phyloP scores from a whole-genome alignment of 2,329 filamentous ascomycete genomes.

The Stachybotrys chlorohalonatus region DNA sequence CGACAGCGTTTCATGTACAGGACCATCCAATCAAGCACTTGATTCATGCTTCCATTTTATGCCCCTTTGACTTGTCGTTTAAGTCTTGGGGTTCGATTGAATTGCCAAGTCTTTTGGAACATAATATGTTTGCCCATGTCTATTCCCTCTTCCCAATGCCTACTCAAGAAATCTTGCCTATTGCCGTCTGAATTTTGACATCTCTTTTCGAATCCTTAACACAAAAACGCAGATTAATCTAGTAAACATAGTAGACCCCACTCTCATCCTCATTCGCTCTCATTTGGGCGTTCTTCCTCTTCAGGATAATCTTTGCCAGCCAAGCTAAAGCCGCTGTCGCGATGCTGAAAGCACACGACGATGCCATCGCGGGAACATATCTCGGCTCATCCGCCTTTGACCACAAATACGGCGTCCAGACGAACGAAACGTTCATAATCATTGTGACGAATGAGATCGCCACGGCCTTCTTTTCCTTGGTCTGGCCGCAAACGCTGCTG shows the following conservation, averaged over 20 bases:
- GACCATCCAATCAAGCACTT: too few species aligned
- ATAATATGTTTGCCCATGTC: too few species aligned
- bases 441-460: constrained; percentile 20
- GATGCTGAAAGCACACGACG: constrained; percentile 22
- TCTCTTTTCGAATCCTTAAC: too few species aligned
- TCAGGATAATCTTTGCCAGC: constrained; percentile 25
- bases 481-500: constrained; percentile 28
- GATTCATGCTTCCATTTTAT: too few species aligned
- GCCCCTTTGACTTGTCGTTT: too few species aligned
- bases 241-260: constrained; percentile 15
- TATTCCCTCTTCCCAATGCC: too few species aligned
- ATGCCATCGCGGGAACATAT: constrained; percentile 26
- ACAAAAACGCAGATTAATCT: neutral
- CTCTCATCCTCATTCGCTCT: constrained; percentile 14
- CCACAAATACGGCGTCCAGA: constrained; percentile 34
- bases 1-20: too few species aligned
- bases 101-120: too few species aligned
- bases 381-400: constrained; percentile 24
- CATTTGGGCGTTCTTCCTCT: constrained; percentile 22
- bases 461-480: constrained; percentile 32
- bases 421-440: constrained; percentile 10
- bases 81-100: too few species aligned
- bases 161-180: too few species aligned
- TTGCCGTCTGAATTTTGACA: too few species aligned
- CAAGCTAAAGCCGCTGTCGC: constrained; percentile 25